A percentile compares a stretch with the other conserved stretches of the same genome.
Conservation (phyloP, 768 basidiomycete genomes). For the Pleurotus platypus region DNA sequence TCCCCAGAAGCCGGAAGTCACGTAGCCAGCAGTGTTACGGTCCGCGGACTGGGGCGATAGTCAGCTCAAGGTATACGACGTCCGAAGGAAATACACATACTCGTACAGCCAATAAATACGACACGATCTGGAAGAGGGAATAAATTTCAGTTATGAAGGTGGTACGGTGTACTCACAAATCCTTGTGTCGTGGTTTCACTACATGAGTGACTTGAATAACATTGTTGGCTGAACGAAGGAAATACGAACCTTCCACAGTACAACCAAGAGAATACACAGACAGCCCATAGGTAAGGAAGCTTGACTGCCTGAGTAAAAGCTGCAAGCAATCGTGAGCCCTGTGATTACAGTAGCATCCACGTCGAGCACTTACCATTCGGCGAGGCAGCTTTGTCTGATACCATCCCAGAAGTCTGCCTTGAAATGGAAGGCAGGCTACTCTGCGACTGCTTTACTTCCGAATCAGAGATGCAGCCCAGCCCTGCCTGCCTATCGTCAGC, state of each 20-base stretch:
- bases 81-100: constrained; percentile 24
- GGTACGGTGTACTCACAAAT: constrained; percentile 33
- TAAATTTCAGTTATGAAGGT: neutral
- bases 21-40: constrained; percentile 51
- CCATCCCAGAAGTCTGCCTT: neutral
- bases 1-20: constrained; percentile 56
- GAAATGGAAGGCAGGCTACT: neutral
- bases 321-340: constrained; percentile 10
- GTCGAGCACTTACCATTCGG: constrained; percentile 2
- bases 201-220: neutral
- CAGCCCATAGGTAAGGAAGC: constrained; percentile 44
- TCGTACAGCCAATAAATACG: constrained; percentile 43
- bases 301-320: constrained; percentile 35
- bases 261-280: constrained; percentile 37
- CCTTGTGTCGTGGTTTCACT: constrained; percentile 53
- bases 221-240: neutral
- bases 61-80: neutral
- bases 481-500: constrained; percentile 30
- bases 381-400: neutral
- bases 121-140: constrained; percentile 38
- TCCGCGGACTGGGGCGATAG: constrained; percentile 34
- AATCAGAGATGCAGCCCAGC: constrained; percentile 10
- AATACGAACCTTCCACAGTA: constrained; percentile 48
- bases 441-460: neutral
- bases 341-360: neutral